These are phyloP conservation scores for Prunus davidiana DNA, from an alignment of 306 rosid species.

Conservation along the genomic window DNA sequence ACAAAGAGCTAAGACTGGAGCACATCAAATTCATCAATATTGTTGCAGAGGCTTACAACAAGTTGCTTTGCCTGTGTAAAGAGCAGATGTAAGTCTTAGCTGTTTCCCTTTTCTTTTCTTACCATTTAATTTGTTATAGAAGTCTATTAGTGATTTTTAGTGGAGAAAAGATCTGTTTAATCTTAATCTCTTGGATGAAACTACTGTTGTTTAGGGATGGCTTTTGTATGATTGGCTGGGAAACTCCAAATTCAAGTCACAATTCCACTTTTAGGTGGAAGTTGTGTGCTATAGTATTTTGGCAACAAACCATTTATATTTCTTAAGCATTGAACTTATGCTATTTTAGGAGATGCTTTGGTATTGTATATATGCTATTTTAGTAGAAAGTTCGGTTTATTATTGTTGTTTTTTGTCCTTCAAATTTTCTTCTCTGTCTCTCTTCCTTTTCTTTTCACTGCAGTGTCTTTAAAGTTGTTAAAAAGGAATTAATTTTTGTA, in stretches of 20 bases:
- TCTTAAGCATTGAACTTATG: background rate
- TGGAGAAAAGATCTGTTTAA: background rate
- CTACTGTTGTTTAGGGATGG: background rate
- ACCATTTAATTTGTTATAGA: background rate
- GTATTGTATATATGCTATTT: background rate
- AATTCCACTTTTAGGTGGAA: background rate
- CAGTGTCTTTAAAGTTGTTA: background rate
- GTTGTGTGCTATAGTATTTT: background rate
- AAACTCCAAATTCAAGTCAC: background rate
- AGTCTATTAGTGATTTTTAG: background rate
- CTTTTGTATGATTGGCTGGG: background rate
- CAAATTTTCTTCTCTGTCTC: background rate
- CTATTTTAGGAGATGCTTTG: background rate
- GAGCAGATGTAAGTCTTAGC: conserved; percentile 82
- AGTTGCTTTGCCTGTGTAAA: conserved; percentile 80
- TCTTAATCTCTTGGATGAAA: background rate
- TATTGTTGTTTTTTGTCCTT: background rate
- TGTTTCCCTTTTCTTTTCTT: conserved; percentile 9
- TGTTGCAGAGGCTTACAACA: conserved; percentile 67
- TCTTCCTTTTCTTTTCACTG: background rate
- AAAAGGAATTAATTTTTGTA: background rate
- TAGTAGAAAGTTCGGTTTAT: background rate
- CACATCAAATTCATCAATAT: conserved; percentile 62
- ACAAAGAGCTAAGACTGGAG: conserved; percentile 72
- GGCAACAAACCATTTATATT: background rate